Evolutionary conservation across 208 protist genomes (phyloP), one percentile per base, ranked within the genome.

Genomic region (Acanthamoeba lenticulata): DNA sequence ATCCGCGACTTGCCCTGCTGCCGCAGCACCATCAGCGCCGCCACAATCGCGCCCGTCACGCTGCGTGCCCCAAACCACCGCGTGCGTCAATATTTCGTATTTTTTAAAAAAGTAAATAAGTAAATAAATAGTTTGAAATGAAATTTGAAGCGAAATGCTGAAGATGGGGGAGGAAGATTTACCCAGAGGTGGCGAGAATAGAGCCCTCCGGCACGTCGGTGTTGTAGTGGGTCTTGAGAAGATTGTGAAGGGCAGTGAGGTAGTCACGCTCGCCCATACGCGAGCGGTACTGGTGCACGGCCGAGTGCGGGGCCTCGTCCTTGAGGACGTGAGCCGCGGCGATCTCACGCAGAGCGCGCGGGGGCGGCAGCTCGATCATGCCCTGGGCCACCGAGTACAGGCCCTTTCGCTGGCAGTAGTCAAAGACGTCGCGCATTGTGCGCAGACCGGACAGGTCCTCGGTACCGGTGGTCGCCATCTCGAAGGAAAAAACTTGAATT

Each of bases 321-420:
- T 13, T 24, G 55, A 65, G 52, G 17, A 65, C 60, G 45, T 79
- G 11, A 0, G 38, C 36, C 44, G 86, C 38, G 21, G 44, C 86
- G 27, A 92, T 69, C 44, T 92, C 42, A 38, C 86, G 60, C 47
- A 92, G 86, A 27, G 60, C 69, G 40, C 42, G 44, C 42, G 86
- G 86, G 17, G 86, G 86, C 36, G 86, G 86, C 11, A 92, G 86
- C 69, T 92, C 86, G 38, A 92, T 92, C 86, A 92, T 92, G 60
- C 86, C 86, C 69, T 92, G 86, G n/a, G 86, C 86, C 21, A 92
- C 40, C 65, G 65, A 77, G 65, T 77, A 74, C n/a, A 92, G 60
- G 7, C 69, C 69, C 34, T 92, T 92, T 47, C 45, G 60, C 45
- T 92, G 60, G 86, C 86, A 92, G 86, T 79, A 92, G 49, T 92